Base-by-base conservation (phyloP, 2,329 filamentous ascomycete species). In the Aureobasidium mangrovei region DNA sequence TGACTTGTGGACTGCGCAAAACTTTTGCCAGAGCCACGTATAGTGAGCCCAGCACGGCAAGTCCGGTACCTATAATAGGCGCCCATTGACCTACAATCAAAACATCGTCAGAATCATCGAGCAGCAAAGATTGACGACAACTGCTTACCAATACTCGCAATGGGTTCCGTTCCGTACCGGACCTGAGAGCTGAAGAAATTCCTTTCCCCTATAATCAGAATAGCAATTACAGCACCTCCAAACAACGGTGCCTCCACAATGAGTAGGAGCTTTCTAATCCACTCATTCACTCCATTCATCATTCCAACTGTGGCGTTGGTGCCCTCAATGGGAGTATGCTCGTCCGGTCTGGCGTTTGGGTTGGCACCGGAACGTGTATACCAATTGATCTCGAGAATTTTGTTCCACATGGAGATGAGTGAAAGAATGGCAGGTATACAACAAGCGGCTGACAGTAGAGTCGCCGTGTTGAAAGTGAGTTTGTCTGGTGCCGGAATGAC, bases 361-460 rank as follows among this genome's bases (percentile, higher is more conserved):
- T 65, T 38, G 31, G 66, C 60, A 1, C 70, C 70, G 38, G 72
- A 74, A 0, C 69, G 67, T 39, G 65, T 70, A 58, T 73, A 79
- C 79, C 79, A 83, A 56, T 84, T 84, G 47, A 77, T 75, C 57
- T 83, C 76, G 2, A 83, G 65, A 4, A 86, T 83, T 60, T 82
- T 84, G 58, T 80, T 78, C 77, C 78, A 81, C 67, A 81, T 84
- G 0, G 77, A 81, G 0, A 80, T 70, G 7, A 85, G 66, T 7
- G 79, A 82, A 0, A 86, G 66, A 7, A 85, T 76, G 1, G 82
- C 80, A 0, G 82, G 81, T 2, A 86, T 77, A 56, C 81, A 85
- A 57, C 81, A 84, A 2, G 78, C 83, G 2, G 82, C 81, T 0
- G 80, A 76, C 1, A 86, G 69, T 2, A 86, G 73, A 7, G 79